Percentiles rank a stretch among this genome's conserved stretches.
Conservation (phyloP, 495 filamentous ascomycete genomes). For the Cercophora newfieldiana region DNA sequence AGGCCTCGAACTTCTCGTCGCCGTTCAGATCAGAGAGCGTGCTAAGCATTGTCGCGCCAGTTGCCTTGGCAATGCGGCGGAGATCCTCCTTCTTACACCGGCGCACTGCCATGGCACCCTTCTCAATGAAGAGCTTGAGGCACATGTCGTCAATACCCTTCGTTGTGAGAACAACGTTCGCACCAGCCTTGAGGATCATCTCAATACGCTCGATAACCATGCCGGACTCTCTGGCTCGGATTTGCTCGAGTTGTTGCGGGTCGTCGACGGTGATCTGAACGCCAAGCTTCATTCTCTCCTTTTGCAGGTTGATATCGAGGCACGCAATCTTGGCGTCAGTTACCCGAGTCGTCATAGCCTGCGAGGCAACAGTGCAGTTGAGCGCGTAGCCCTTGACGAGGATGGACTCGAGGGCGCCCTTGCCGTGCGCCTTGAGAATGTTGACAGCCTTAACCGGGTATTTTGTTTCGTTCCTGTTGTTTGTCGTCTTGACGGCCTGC, state of each 20-base stretch:
- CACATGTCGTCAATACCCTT: conserved; percentile 98
- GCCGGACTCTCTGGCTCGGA: conserved; percentile 83
- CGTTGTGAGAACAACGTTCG: conserved; percentile 93
- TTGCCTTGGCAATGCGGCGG: conserved; percentile 91
- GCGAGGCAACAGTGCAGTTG: conserved; percentile 98
- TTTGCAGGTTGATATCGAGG: conserved; percentile 97
- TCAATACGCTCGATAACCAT: conserved; percentile 95
- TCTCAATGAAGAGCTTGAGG: conserved; percentile 92
- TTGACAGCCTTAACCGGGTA: conserved; percentile 99
- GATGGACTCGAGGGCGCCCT: conserved; percentile 83
- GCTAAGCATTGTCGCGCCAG: conserved; percentile 88
- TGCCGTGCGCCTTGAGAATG: conserved; percentile 95
- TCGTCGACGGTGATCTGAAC: conserved; percentile 98
- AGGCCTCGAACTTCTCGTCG: conserved; percentile 93
- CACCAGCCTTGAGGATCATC: conserved; percentile 96
- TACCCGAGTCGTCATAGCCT: conserved; percentile 94
- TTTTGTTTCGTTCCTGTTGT: conserved; percentile 86
- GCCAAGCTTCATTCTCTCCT: conserved; percentile 97
- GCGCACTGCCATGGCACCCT: conserved; percentile 92
- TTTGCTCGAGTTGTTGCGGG: conserved; percentile 94
- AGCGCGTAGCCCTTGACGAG: conserved; percentile 95
- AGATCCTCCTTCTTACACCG: conserved; percentile 99
- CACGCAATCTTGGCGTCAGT: conserved; percentile 95
- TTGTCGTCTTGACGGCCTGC: conserved; percentile 88
- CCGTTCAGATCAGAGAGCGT: conserved; percentile 94